Conservation (phyloP, 2,329 filamentous ascomycete species). For the Chrysoporthe deuterocubensis region DNA sequence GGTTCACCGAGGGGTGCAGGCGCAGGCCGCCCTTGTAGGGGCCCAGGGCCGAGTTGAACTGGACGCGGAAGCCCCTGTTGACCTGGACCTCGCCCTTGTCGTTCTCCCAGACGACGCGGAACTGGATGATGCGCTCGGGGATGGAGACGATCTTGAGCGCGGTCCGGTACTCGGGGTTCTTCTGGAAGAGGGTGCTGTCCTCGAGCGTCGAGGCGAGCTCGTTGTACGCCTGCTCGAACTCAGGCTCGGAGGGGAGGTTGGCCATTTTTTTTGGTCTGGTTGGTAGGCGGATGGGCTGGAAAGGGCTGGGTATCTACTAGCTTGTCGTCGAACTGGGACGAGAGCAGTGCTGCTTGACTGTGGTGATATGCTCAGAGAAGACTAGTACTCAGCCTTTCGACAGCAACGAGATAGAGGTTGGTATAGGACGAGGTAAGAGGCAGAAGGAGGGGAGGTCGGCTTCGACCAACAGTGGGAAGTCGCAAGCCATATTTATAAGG, state of each 20-base stretch:
- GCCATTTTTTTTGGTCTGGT: slow-evolving; percentile 61
- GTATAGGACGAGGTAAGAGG: background rate
- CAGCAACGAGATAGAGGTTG: background rate
- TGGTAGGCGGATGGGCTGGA: background rate
- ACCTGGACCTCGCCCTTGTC: slow-evolving; percentile 88
- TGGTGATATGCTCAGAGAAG: background rate
- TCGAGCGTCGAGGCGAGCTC: slow-evolving; percentile 96
- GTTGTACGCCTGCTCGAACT: slow-evolving; percentile 98
- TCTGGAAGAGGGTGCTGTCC: slow-evolving; percentile 88
- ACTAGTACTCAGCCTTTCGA: background rate
- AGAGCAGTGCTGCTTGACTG: background rate
- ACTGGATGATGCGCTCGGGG: slow-evolving; percentile 95
- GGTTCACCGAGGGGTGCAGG: slow-evolving; percentile 88
- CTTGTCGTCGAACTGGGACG: background rate
- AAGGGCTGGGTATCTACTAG: background rate
- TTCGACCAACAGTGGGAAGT: slow-evolving; percentile 13
- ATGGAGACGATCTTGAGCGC: slow-evolving; percentile 86
- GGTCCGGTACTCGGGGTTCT: slow-evolving; percentile 92
- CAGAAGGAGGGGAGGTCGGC: background rate
- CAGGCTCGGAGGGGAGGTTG: slow-evolving; percentile 84
- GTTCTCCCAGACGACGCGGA: slow-evolving; percentile 96
- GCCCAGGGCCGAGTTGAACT: slow-evolving; percentile 97
- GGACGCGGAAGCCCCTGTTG: slow-evolving; percentile 94
- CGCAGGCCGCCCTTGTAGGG: slow-evolving; percentile 98
- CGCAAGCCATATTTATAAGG: slow-evolving; percentile 19